Conservation (phyloP, 495 filamentous ascomycete genomes). For the Talaromyces liani region DNA sequence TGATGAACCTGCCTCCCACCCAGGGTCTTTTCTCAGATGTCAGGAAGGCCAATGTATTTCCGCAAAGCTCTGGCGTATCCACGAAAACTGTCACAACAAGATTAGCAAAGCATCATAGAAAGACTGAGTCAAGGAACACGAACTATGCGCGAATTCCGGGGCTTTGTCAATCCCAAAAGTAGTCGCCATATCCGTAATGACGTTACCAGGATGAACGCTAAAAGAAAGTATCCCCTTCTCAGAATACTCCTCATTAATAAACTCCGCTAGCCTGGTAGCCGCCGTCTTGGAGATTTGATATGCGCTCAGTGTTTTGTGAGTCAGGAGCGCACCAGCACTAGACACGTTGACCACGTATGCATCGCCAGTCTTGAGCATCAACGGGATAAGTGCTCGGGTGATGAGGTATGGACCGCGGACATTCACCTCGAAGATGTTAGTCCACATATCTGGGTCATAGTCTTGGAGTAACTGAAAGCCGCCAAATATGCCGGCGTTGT, state of each 20-base stretch:
- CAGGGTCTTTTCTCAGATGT: slow-evolving; percentile 26
- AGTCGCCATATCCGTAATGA: slow-evolving; percentile 28
- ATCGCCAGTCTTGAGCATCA: slow-evolving; percentile 33
- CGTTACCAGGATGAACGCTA: slow-evolving; percentile 36
- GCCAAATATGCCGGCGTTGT: slow-evolving; percentile 44
- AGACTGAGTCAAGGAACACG: not conserved
- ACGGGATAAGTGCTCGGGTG: slow-evolving; percentile 32
- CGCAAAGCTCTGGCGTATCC: slow-evolving; percentile 29
- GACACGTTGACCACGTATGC: slow-evolving; percentile 28
- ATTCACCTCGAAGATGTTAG: slow-evolving; percentile 36
- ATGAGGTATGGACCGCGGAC: slow-evolving; percentile 40
- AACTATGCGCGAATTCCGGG: not conserved
- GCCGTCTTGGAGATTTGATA: slow-evolving; percentile 38
- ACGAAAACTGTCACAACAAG: slow-evolving; percentile 1
- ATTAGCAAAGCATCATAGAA: not conserved
- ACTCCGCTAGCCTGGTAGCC: slow-evolving; percentile 31
- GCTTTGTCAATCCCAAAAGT: not conserved
- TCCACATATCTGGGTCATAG: slow-evolving; percentile 37
- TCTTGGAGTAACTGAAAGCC: slow-evolving; percentile 30
- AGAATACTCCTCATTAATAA: slow-evolving; percentile 31
- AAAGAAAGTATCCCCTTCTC: slow-evolving; percentile 31
- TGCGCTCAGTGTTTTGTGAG: slow-evolving; percentile 16
- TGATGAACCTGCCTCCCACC: slow-evolving; percentile 31
- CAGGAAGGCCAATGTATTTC: slow-evolving; percentile 29
- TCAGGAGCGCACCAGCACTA: slow-evolving; percentile 21